A percentile compares a stretch with the other conserved stretches of the same genome.
Conservation (phyloP, 2,329 filamentous ascomycete species). For the Claviceps arundinis region DNA sequence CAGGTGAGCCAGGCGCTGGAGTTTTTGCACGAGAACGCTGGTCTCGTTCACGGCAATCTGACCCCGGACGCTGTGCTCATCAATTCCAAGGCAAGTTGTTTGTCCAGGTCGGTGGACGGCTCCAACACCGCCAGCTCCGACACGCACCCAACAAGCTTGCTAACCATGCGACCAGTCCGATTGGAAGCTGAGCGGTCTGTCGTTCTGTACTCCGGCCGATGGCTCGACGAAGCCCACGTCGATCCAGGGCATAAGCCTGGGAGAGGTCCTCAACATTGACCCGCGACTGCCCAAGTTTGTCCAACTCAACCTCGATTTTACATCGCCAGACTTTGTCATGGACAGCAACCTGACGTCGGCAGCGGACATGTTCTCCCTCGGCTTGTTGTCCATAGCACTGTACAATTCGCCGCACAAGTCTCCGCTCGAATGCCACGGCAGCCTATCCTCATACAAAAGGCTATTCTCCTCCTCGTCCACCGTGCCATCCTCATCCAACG, state of each 20-base stretch:
- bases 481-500: conserved; percentile 67
- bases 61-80: conserved; percentile 89
- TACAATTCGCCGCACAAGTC: conserved; percentile 93
- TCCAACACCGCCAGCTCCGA: not conserved
- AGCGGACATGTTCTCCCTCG: conserved; percentile 88
- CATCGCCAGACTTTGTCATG: conserved; percentile 86
- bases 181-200: conserved; percentile 95
- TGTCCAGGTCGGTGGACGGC: no score
- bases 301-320: conserved; percentile 85
- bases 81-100: conserved; percentile 64
- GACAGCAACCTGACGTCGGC: conserved; percentile 76
- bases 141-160: not conserved
- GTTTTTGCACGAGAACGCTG: conserved; percentile 89
- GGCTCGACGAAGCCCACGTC: conserved; percentile 61
- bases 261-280: conserved; percentile 75
- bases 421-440: conserved; percentile 70
- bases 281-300: conserved; percentile 68
- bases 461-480: conserved; percentile 67
- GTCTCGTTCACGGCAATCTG: conserved; percentile 84
- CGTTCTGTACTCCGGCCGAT: conserved; percentile 74
- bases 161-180: conserved; percentile 48
- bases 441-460: conserved; percentile 72
- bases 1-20: conserved; percentile 91
- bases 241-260: conserved; percentile 66
- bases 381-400: conserved; percentile 73